Base-by-base conservation (phyloP, 2,329 filamentous ascomycete genomes). In the Penicillium sp. region DNA sequence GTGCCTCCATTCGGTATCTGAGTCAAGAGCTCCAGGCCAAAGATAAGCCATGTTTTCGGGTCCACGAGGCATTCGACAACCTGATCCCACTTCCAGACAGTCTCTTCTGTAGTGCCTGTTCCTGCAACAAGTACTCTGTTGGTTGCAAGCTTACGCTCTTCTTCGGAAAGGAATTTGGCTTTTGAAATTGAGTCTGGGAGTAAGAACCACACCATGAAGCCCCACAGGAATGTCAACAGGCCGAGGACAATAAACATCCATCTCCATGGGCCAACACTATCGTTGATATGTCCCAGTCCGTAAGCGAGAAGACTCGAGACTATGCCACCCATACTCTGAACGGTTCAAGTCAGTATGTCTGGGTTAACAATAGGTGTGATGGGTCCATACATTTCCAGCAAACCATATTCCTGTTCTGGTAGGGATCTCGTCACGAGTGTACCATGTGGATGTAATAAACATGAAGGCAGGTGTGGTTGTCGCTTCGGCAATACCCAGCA, bases 1-100 rank as follows among this genome's bases (percentile, higher is more conserved):
- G 83, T 85, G 25, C 85, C 85, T 31, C 85, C 85, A 59, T 87
- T 88, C 42, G 85, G 84, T 25, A 88, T 86, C 37, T 68, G 62
- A 0, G 78, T 81, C 3, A 82, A 69, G 4, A 87, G 59, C 23
- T 80, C 77, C 23, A 88, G 78, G 2, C 73, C 74, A 56, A 85
- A 78, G 46, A 88, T 78, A 48, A 87, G 72, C 84, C 83, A 88
- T 0, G 83, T 84, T 68, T 87, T 86, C 3, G 82, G 83, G 61
- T 86, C 85, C 10, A 75, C 53, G 0, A 87, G 67, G 49, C 83
- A 85, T 67, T 87, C 84, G 5, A 69, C 57, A 27, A 79, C 71
- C 64, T 88, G 85, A 2, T 78, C 72, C 75, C 78, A 80, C 52
- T 75, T 77, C 78, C 81, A 86, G 10, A 62, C 68, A 11, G 80